phyloP scores from a whole-genome alignment of 208 protist genomes.

The Acanthamoeba sp. region DNA sequence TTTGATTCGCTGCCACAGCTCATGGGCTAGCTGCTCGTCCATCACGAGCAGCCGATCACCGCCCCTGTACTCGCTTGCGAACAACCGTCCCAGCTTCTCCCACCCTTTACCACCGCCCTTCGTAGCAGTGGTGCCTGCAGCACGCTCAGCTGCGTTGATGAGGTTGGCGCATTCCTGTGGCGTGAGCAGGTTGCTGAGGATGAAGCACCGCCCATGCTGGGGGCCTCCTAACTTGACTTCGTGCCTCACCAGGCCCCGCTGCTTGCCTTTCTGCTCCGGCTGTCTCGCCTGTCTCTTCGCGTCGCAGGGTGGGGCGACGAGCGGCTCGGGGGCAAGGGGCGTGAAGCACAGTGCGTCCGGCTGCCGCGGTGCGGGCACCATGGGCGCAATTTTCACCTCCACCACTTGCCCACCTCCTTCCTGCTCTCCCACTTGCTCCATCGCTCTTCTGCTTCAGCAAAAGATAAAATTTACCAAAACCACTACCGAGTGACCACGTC shows the following conservation, averaged over 20 bases:
- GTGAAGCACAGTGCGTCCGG: background rate
- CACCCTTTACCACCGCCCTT: background rate
- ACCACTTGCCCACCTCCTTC: no score
- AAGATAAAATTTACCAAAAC: no score
- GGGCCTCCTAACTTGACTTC: no score
- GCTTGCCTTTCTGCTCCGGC: no score
- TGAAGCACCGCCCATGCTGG: background rate
- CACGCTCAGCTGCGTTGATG: background rate
- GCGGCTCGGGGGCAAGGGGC: background rate
- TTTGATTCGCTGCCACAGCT: constrained; percentile 2
- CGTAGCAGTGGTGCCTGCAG: background rate
- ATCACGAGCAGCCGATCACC: constrained; percentile 1
- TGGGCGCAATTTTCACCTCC: background rate
- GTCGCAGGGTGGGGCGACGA: background rate
- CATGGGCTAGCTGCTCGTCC: constrained; percentile 1
- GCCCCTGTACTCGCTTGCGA: background rate
- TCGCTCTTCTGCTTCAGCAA: no score
- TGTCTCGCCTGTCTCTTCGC: no score
- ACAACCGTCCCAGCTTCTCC: background rate
- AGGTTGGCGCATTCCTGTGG: background rate
- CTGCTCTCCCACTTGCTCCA: no score
- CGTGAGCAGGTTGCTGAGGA: background rate
- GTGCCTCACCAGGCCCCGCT: no score
- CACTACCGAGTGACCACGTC: no score
- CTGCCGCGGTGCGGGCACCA: background rate